phyloP scores from a whole-genome alignment of 78 protist genomes.

The Capsaspora owczarzaki region DNA sequence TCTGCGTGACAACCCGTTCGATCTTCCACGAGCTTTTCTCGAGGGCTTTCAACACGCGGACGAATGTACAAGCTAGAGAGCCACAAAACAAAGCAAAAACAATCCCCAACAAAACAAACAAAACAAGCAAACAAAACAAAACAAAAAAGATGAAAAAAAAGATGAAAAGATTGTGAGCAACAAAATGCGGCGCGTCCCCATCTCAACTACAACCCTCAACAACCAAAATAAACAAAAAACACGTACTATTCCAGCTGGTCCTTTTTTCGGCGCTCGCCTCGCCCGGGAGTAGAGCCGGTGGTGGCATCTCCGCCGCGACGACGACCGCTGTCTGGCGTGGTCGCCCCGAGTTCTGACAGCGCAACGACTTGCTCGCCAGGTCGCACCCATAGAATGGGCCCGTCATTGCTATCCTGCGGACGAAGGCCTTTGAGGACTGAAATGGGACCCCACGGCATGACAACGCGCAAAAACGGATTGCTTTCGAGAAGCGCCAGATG shows the following conservation, averaged over 20 bases:
- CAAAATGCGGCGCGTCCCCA: too few relatives aligned
- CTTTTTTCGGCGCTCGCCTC: neutral
- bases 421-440: neutral
- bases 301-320: neutral
- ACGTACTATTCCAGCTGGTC: too few relatives aligned
- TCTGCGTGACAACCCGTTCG: neutral
- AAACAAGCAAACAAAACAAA: too few relatives aligned
- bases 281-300: neutral
- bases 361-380: constrained; percentile 1
- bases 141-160: too few relatives aligned
- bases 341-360: neutral
- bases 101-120: too few relatives aligned
- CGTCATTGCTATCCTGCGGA: constrained; percentile 4
- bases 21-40: constrained; percentile 5
- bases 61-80: neutral
- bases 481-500: neutral
- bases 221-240: too few relatives aligned
- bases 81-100: too few relatives aligned
- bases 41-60: neutral
- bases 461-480: neutral
- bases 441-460: neutral
- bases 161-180: too few relatives aligned
- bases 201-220: too few relatives aligned
- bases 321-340: neutral
- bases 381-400: constrained; percentile 1